Percentiles rank a stretch among this genome's conserved stretches.
Conservation (phyloP, 2,329 filamentous ascomycete species). For the Xylaria sp. region DNA sequence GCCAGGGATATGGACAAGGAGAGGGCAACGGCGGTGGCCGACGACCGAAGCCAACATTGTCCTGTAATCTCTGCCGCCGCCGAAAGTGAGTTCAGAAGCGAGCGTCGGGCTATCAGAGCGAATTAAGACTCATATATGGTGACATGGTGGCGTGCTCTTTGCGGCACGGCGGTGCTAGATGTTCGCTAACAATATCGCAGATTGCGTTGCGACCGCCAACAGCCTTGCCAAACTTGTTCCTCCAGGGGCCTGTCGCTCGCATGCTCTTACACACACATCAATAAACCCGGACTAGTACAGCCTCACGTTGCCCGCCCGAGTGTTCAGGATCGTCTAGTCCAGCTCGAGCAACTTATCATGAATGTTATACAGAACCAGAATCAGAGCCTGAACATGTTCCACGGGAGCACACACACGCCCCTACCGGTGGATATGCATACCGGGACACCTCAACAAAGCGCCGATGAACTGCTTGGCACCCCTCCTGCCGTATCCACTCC, state of each 20-base stretch:
- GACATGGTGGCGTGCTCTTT: neutral
- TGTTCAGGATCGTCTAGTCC: constrained; percentile 12
- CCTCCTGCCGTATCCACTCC: constrained; percentile 9
- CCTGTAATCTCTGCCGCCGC: constrained; percentile 16
- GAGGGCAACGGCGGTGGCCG: neutral
- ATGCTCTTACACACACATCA: constrained; percentile 13
- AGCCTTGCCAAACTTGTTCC: constrained; percentile 17
- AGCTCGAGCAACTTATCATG: constrained; percentile 16
- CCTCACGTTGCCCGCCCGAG: constrained; percentile 3
- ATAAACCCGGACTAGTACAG: neutral
- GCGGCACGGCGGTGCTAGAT: neutral
- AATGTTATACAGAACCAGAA: constrained; percentile 15
- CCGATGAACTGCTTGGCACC: neutral
- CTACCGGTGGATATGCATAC: neutral
- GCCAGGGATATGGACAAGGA: neutral
- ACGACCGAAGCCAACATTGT: constrained; percentile 7
- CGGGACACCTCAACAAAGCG: neutral
- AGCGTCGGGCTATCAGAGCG: neutral
- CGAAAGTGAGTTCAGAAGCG: constrained; percentile 19
- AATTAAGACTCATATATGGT: neutral
- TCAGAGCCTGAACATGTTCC: constrained; percentile 2
- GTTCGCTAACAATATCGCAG: constrained; percentile 2
- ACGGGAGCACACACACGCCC: neutral
- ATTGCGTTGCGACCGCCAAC: constrained; percentile 14
- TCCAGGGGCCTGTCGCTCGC: constrained; percentile 10